Percentiles rank a stretch among this genome's conserved stretches.
phyloP scores from a whole-genome alignment of 495 filamentous ascomycete species.

The Talaromyces thailandensis region DNA sequence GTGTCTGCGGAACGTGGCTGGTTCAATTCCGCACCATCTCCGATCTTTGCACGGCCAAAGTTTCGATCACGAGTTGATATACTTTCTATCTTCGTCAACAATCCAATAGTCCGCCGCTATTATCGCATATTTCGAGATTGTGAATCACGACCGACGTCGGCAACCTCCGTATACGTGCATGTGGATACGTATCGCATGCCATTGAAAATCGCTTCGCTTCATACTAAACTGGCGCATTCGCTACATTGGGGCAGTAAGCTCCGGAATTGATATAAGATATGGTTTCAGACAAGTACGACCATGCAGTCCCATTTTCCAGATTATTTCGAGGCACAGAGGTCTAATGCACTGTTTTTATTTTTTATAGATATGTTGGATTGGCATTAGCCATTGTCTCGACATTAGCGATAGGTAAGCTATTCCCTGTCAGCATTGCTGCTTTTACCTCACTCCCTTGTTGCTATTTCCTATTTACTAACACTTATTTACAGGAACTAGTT shows the following conservation, averaged over 20 bases:
- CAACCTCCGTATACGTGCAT: background rate
- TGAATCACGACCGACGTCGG: background rate
- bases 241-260: conserved; percentile 32
- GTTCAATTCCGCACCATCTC: conserved; percentile 5
- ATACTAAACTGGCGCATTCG: conserved; percentile 28
- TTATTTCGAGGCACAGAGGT: background rate
- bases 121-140: background rate
- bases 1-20: conserved; percentile 3
- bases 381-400: conserved; percentile 83
- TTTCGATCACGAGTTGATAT: background rate
- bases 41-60: background rate
- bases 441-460: background rate
- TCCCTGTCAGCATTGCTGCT: background rate
- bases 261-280: conserved; percentile 40
- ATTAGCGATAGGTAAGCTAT: conserved; percentile 77
- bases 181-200: background rate
- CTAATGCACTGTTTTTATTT: background rate
- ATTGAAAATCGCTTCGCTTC: background rate
- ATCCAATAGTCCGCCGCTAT: background rate
- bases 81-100: background rate
- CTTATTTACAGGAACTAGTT: conserved; percentile 63
- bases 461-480: conserved; percentile 9
- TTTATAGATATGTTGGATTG: conserved; percentile 74
- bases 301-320: background rate
- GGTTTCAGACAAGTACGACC: conserved; percentile 77